Percentiles rank a stretch among this genome's conserved stretches.
Evolutionary conservation across 2,329 filamentous ascomycete species (phyloP).

Genomic region (Hymenoscyphus linearis): DNA sequence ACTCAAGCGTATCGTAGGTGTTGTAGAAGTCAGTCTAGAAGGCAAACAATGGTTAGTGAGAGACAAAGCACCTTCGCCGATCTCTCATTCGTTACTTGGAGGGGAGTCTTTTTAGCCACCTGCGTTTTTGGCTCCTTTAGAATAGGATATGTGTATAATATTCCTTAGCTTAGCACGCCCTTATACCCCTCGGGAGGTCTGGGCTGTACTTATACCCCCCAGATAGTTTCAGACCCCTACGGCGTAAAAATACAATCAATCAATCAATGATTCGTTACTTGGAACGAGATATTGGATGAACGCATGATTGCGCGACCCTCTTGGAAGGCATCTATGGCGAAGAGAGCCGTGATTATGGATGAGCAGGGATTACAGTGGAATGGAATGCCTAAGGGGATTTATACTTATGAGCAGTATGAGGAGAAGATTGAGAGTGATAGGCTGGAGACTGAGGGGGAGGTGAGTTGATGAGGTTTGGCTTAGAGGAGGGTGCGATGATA

Average conservation of each 20-base stretch:
- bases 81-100: constrained; percentile 12
- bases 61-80: constrained; percentile 37
- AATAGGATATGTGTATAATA: no score
- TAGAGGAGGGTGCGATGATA: no score
- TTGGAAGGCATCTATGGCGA: constrained; percentile 4
- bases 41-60: constrained; percentile 34
- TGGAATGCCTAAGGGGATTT: constrained; percentile 9
- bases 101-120: no score
- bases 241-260: no score
- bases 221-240: no score
- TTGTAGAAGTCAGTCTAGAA: constrained; percentile 37
- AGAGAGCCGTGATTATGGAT: constrained; percentile 2
- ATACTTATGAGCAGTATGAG: constrained; percentile 5
- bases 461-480: background rate
- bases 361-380: constrained; percentile 4
- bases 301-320: background rate
- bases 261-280: constrained; percentile 11
- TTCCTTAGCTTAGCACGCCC: no score
- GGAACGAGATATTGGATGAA: constrained; percentile 4
- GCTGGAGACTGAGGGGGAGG: background rate
- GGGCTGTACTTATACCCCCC: no score
- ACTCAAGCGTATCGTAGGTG: constrained; percentile 29
- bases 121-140: no score
- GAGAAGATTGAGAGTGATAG: constrained; percentile 3
- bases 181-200: no score